Conservation (phyloP, 1,284 basidiomycete genomes). For the Trametes pubescens region DNA sequence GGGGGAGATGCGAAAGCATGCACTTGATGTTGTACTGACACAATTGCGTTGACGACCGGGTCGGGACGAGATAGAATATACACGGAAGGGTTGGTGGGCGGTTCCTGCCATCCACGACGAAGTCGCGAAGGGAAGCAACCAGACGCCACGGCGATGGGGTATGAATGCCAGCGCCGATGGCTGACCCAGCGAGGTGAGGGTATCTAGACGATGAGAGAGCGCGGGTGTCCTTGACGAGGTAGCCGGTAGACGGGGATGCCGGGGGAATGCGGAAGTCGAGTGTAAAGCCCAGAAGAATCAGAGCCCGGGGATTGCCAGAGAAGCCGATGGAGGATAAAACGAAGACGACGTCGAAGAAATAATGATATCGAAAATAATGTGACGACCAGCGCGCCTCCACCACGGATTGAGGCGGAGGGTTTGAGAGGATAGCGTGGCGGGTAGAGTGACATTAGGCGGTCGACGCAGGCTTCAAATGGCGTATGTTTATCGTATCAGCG, state of each 20-base stretch:
- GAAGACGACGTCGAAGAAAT: conserved; percentile 52
- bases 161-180: conserved; percentile 55
- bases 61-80: conserved; percentile 35
- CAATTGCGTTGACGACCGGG: conserved; percentile 45
- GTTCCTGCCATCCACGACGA: conserved; percentile 23
- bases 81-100: conserved; percentile 31
- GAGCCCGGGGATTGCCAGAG: conserved; percentile 41
- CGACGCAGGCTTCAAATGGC: conserved; percentile 41
- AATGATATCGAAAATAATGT: conserved; percentile 50
- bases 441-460: conserved; percentile 42
- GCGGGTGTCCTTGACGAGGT: conserved; percentile 52
- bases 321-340: conserved; percentile 36
- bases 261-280: conserved; percentile 39
- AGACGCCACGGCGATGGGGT: conserved; percentile 45
- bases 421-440: conserved; percentile 31
- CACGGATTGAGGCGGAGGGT: conserved; percentile 30
- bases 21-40: conserved; percentile 52
- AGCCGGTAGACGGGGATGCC: conserved; percentile 37
- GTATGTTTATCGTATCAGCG: conserved; percentile 37
- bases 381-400: conserved; percentile 24
- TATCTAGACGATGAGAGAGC: conserved; percentile 40
- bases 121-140: conserved; percentile 22
- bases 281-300: conserved; percentile 42
- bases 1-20: conserved; percentile 50
- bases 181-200: conserved; percentile 44